Conservation (phyloP, 257 asterid species). For the Solanum bukasovii region DNA sequence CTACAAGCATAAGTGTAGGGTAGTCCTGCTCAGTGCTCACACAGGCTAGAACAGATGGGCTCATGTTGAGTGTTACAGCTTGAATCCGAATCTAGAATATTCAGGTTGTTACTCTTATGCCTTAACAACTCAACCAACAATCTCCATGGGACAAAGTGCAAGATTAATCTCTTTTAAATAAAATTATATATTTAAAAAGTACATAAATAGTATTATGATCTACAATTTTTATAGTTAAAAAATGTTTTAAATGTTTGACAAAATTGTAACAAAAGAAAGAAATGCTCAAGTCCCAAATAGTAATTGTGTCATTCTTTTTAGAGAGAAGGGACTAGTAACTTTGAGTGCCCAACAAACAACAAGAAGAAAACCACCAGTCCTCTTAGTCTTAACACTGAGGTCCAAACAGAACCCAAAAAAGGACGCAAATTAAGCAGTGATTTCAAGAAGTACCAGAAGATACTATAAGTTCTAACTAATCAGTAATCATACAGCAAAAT, state of each 20-base stretch:
- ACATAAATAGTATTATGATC: not conserved
- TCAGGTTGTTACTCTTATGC: not conserved
- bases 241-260: not conserved
- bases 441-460: not conserved
- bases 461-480: not conserved
- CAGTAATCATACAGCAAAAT: conserved; percentile 9
- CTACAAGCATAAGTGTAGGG: not conserved
- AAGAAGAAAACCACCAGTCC: not conserved
- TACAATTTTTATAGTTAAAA: not conserved
- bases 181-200: not conserved
- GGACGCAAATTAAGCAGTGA: not conserved
- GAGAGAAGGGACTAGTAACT: not conserved
- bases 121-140: not conserved
- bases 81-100: not conserved
- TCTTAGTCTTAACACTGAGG: not conserved
- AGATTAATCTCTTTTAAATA: not conserved
- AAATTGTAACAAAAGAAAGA: not conserved
- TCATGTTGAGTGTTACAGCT: not conserved
- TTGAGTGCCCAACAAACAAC: not conserved
- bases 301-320: not conserved
- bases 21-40: not conserved
- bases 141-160: not conserved
- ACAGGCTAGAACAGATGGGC: not conserved
- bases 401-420: not conserved
- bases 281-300: not conserved